Evolutionary conservation across 257 asterid genomes (phyloP).

Genomic region (Primulina huaijiensis): DNA sequence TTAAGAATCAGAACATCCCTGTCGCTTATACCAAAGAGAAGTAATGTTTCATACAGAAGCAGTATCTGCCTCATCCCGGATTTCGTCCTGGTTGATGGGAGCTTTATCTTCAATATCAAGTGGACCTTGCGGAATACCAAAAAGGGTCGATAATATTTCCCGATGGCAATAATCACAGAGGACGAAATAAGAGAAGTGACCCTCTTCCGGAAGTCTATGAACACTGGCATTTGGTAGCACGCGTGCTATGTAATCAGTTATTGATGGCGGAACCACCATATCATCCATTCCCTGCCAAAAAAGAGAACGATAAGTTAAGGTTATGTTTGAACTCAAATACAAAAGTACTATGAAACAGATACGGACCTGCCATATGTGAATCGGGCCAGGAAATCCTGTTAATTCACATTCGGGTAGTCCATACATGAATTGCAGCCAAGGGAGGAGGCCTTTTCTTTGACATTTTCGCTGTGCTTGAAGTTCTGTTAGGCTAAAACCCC

Average conservation of each 20-base stretch:
- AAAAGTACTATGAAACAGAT: background rate
- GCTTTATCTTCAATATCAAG: conserved; percentile 43
- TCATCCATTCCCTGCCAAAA: conserved; percentile 73
- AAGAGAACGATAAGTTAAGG: conserved; percentile 13
- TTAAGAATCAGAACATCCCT: background rate
- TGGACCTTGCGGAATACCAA: conserved; percentile 71
- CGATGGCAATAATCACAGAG: conserved; percentile 73
- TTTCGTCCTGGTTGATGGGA: conserved; percentile 27
- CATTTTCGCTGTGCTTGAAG: conserved; percentile 66
- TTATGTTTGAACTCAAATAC: background rate
- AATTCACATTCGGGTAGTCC: conserved; percentile 58
- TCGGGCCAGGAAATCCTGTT: conserved; percentile 86
- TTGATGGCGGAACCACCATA: conserved; percentile 61
- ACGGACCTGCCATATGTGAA: conserved; percentile 91
- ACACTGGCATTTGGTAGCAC: conserved; percentile 55
- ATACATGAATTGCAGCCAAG: conserved; percentile 67
- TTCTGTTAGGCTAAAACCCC: conserved; percentile 80
- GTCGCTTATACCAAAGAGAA: background rate
- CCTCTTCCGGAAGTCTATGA: conserved; percentile 76
- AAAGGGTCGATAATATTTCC: conserved; percentile 58
- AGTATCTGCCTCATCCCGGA: conserved; percentile 24
- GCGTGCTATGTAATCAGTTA: conserved; percentile 61
- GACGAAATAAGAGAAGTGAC: conserved; percentile 76
- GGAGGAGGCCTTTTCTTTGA: conserved; percentile 47
- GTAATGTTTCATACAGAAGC: conserved; percentile 28